Percentiles rank a stretch among this genome's conserved stretches.
Evolutionary conservation across 306 rosid genomes (phyloP).

Genomic region (Quercus alba): DNA sequence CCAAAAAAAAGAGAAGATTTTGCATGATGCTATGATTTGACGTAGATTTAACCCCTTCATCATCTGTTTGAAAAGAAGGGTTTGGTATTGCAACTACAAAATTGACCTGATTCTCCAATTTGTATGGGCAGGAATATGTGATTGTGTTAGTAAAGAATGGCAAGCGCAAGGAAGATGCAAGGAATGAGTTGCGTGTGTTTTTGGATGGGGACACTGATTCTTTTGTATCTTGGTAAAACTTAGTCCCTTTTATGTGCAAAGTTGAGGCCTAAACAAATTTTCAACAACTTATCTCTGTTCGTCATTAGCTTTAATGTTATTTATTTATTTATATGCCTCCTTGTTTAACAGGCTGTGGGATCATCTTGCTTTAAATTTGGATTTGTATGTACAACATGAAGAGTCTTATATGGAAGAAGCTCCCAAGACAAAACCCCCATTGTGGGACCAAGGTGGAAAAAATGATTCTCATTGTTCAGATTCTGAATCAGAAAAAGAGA

Average conservation of each 20-base stretch:
- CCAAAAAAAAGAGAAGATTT: neutral
- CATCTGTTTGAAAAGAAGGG: neutral
- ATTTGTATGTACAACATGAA: constrained; percentile 50
- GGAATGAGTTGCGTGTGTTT: constrained; percentile 75
- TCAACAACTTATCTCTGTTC: constrained; percentile 7
- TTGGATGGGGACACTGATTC: constrained; percentile 86
- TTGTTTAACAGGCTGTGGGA: constrained; percentile 86
- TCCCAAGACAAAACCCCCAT: constrained; percentile 37
- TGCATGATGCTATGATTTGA: neutral
- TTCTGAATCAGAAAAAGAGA: constrained; percentile 57
- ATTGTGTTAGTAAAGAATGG: constrained; percentile 91
- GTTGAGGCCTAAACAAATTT: neutral
- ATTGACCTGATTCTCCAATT: constrained; percentile 14
- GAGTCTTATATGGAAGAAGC: constrained; percentile 43
- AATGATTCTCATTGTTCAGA: constrained; percentile 34
- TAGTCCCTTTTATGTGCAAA: constrained; percentile 1
- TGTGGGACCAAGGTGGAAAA: constrained; percentile 38
- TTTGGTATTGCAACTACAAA: neutral
- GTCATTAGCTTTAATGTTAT: neutral
- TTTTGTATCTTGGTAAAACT: constrained; percentile 81
- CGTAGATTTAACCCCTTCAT: neutral
- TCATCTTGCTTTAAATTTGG: constrained; percentile 65
- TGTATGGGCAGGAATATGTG: constrained; percentile 79
- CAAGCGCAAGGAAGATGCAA: constrained; percentile 79
- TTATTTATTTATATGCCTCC: constrained; percentile 9